Evolutionary conservation across 2,329 filamentous ascomycete species (phyloP), one percentile per base, ranked within the genome.

Genomic region (Fusarium sp.): DNA sequence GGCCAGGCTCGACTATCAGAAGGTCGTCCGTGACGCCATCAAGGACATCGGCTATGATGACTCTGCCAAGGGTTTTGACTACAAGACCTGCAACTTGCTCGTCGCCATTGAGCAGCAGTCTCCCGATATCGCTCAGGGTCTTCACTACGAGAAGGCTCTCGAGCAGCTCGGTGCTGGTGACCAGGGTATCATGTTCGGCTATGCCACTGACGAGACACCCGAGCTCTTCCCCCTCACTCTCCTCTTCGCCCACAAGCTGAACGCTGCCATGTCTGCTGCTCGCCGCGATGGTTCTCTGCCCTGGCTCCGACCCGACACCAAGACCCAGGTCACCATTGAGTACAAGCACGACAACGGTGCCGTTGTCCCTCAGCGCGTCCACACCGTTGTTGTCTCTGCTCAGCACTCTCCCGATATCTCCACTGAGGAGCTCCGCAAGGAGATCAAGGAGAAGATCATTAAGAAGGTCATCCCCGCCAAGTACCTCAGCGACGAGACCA

Each of bases 181-280:
- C 87, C 96, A 99, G 90, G 96, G 96, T 89, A 98, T 99, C 90
- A 99, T 99, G 96, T 99, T 99, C 87, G 96, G 96, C 81, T 99
- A 99, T 90, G 96, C 96, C 85, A 98, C 96, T 81, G 96, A 99
- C 82, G 96, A 99, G 91, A 98, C 96, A 80, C 95, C 96, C 73
- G 96, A 99, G 89, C 91, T 97, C 79, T 94, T 98, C 84, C 96
- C 96, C 78, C 89, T 99, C 81, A 98, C 96, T 81, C 90, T 98
- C 79, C 90, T 96, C 81, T 91, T 98, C 82, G 93, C 96, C 82
- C 96, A 99, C 91, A 95, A 95, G 90, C 94, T 99, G 80, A 99
- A 99, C 88, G 89, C 92, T 83, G 94, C 94, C 85, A 97, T 99
- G 95, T 93, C 91, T 75, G 89, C 92, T 79, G 95, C 96, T 82